Percentiles rank a stretch among this genome's conserved stretches.
Conservation (phyloP, 441 rosid genomes). For the Corymbia calophylla region DNA sequence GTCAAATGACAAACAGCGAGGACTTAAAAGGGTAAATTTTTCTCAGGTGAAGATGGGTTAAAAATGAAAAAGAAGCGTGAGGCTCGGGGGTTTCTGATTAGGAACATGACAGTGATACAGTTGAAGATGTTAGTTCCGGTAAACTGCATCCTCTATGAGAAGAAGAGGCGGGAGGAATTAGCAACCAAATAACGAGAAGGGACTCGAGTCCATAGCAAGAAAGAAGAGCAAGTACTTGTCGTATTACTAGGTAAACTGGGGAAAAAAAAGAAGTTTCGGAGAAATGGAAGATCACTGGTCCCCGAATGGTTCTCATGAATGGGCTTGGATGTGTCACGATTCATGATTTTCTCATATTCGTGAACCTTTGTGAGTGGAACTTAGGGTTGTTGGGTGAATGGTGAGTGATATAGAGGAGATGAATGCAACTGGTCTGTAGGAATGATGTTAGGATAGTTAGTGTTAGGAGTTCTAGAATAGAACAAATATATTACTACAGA, state of each 20-base stretch:
- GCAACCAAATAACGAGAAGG: conserved; percentile 6
- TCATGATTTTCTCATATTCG: no score
- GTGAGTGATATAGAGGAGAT: no score
- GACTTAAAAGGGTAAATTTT: not conserved
- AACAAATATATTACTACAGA: no score
- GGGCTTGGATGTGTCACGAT: not conserved
- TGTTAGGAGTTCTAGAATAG: no score
- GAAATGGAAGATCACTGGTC: conserved; percentile 15
- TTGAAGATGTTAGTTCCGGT: not conserved
- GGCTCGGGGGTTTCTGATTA: not conserved
- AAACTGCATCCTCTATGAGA: not conserved
- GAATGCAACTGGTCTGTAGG: no score
- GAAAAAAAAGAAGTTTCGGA: conserved; percentile 7
- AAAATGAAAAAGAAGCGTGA: not conserved
- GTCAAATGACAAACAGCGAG: conserved; percentile 15
- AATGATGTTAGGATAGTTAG: no score
- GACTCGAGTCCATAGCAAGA: conserved; percentile 39
- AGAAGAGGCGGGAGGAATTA: not conserved
- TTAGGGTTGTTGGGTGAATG: no score
- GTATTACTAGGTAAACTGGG: conserved; percentile 46
- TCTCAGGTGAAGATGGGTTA: not conserved
- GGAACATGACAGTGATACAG: not conserved
- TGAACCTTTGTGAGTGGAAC: no score
- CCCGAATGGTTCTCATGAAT: conserved; percentile 7
- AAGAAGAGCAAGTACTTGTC: conserved; percentile 62